Base-by-base conservation (phyloP, 306 rosid genomes). In the Fragaria ananassa region DNA sequence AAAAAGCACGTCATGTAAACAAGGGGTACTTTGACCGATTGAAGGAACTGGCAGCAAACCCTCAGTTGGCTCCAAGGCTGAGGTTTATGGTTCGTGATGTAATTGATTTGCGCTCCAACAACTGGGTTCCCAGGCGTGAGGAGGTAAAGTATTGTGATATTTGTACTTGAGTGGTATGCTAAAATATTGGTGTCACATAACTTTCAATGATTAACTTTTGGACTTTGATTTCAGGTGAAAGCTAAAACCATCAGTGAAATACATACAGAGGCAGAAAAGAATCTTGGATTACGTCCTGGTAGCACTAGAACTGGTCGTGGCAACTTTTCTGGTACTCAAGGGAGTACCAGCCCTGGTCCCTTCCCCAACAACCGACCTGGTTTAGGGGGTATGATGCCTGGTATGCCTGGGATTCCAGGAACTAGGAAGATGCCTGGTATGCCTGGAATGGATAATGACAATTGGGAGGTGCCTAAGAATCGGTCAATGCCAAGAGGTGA, bases 351-450 rank as follows among this genome's bases (percentile, higher is more conserved):
- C 77, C 85, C 90, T 1, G 93, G 89, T 10, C 97, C 94, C 56
- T 91, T 81, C 50, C 91, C 96, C 11, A 86, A 89, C 63, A 80
- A 82, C 34, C 87, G 97, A 68, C 88, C 93, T 75, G 99, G 98
- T 74, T 84, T 85, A 5, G 99, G 99, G 1, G 98, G 98, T 29
- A 82, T 93, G 95, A 95, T 95, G 97, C 99, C 99, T 23, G 99
- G 99, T 74, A 95, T 92, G 99, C 99, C 97, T 1, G 98, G 98
- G 79, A 88, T 92, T 97, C 98, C 98, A 0, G 99, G 99, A 79
- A 73, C 88, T 39, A 92, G 97, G 83, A 95, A 87, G 88, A 91
- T 92, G 96, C 96, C 97, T 76, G 97, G 95, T 70, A 89, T 89
- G 92, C 96, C 99, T 45, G 97, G 90, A 63, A 78, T 96, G 34